phyloP scores from a whole-genome alignment of 2,329 filamentous ascomycete genomes.

The Metarhizium humberi region DNA sequence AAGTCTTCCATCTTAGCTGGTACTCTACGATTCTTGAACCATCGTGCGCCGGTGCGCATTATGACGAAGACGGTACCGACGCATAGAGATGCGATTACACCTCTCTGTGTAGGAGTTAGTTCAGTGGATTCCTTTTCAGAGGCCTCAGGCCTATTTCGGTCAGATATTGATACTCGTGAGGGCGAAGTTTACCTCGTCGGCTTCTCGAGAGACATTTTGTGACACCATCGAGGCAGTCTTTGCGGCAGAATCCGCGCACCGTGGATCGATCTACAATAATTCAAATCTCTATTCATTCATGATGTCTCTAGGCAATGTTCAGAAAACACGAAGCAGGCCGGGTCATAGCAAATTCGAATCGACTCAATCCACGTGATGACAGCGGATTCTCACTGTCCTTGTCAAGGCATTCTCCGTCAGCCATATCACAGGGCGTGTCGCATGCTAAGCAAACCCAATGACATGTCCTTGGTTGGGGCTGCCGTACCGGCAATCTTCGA shows the following conservation, averaged over 20 bases:
- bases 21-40: conserved; percentile 9
- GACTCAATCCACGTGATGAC: neutral
- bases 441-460: neutral
- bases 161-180: neutral
- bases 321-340: too few relatives aligned
- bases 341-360: neutral
- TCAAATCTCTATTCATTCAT: neutral
- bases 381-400: neutral
- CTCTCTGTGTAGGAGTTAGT: neutral
- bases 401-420: neutral
- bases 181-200: conserved; percentile 5
- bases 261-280: neutral
- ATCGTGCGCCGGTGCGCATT: conserved; percentile 9
- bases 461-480: neutral
- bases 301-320: neutral
- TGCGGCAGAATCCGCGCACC: neutral
- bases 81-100: conserved; percentile 8
- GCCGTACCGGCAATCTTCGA: neutral
- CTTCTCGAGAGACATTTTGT: conserved; percentile 7
- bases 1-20: conserved; percentile 9
- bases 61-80: conserved; percentile 8
- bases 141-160: neutral
- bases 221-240: conserved; percentile 5
- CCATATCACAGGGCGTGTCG: neutral
- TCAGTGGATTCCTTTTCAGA: too few relatives aligned